Base-by-base conservation (phyloP, 192 early-diverging fungal genomes). In the Phlyctochytrium planicorne region DNA sequence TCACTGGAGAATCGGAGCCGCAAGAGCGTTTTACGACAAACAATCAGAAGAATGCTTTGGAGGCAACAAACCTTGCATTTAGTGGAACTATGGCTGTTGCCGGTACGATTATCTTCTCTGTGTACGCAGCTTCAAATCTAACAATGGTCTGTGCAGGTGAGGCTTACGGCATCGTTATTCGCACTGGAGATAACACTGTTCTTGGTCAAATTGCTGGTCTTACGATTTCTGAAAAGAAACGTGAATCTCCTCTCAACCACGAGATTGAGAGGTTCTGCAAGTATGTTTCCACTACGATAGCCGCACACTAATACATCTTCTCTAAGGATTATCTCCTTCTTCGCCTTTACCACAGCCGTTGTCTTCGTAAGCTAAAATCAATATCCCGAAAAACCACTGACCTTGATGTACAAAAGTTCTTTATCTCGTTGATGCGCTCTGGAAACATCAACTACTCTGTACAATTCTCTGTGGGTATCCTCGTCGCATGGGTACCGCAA, bases 51-150 rank as follows among this genome's bases (percentile, higher is more conserved):
- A 98, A 91, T 73, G 92, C 92, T 34, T 84, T 98, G 50, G 94
- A 98, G 71, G 94, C 96, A 1, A 90, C 89, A 50, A 98, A 98
- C 71, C 73, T 98, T 50, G 86, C 81, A 1, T 98, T 96, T 75
- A 95, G 91, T 78, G 89, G 92, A 59, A 93, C 96, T 6, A 75
- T 98, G 24, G 89, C 82, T 12, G 88, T 85, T 29, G 73, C 62
- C 63, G 74, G 59, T 34, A 24, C 36, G 53, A 17, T 72, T 30
- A 55, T 53, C 23, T 72, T 17, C 23, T 62, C n/a, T 62, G 2
- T 33, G 6, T 60, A 3, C 4, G 30, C n/a, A 20, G 23, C 6
- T 16, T 6, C 3, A 60, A 16, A 33, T 3, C 30, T 30, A 34
- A 23, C 30, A 17, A 53, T 34, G 24, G 61, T 1, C 4, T 66